Evolutionary conservation across 164 flowering plant genomes (phyloP).

Genomic region (Vitis vinifera): ASM3070453v1 NC_081808.1:6853501-6854000

Average conservation of each 20-base stretch:
- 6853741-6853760: conserved; percentile 71
- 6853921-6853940: not conserved
- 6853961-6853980: not conserved
- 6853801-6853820: conserved; percentile 79
- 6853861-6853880: not conserved
- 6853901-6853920: not conserved
- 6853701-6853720: conserved; percentile 88
- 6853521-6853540: conserved; percentile 97
- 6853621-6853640: conserved; percentile 58
- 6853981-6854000: not conserved
- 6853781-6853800: conserved; percentile 81
- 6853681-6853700: conserved; percentile 68
- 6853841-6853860: conserved; percentile 50
- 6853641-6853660: conserved; percentile 75
- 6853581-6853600: conserved; percentile 96
- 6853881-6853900: too few species aligned
- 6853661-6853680: conserved; percentile 71
- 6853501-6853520: conserved; percentile 66
- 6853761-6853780: conserved; percentile 64
- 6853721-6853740: conserved; percentile 73
- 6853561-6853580: conserved; percentile 92
- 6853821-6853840: conserved; percentile 75
- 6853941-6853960: not conserved
- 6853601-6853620: conserved; percentile 80
- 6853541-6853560: conserved; percentile 98